Conservation (phyloP, 345 rosid genomes). For the Populus davidiana region DNA sequence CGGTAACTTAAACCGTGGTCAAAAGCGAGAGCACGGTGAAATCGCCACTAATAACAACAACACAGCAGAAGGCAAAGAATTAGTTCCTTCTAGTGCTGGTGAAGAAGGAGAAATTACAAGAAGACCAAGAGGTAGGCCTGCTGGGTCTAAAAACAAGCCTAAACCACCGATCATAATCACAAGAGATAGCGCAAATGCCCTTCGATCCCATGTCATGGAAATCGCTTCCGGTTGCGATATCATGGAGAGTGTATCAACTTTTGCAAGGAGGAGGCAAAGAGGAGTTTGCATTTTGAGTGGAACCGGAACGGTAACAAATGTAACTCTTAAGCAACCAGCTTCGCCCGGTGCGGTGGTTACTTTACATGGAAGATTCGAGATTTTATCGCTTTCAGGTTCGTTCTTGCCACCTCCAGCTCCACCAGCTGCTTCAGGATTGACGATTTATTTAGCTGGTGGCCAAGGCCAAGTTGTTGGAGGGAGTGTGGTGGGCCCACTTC, state of each 20-base stretch:
- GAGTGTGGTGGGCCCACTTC: constrained; percentile 68
- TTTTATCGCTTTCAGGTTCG: constrained; percentile 81
- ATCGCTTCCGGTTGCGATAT: constrained; percentile 73
- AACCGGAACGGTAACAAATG: constrained; percentile 80
- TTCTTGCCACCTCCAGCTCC: constrained; percentile 96
- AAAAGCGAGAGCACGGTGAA: constrained; percentile 70
- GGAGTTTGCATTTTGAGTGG: constrained; percentile 90
- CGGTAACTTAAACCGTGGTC: constrained; percentile 40
- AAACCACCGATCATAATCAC: constrained; percentile 93
- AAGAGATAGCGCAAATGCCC: constrained; percentile 92
- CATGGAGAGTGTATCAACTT: constrained; percentile 72
- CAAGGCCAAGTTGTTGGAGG: constrained; percentile 99
- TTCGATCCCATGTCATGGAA: constrained; percentile 91
- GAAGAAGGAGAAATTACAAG: constrained; percentile 52
- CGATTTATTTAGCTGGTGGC: constrained; percentile 89
- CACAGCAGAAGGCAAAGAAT: constrained; percentile 38
- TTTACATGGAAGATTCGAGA: constrained; percentile 89
- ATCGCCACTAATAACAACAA: constrained; percentile 4
- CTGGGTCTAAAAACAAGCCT: constrained; percentile 90
- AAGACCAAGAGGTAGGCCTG: constrained; percentile 78
- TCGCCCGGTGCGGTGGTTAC: constrained; percentile 73
- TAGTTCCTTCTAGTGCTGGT: constrained; percentile 32
- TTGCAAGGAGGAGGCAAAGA: constrained; percentile 74
- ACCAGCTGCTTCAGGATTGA: constrained; percentile 77
- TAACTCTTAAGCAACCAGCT: constrained; percentile 75